phyloP scores from a whole-genome alignment of 306 rosid species.

The Lathyrus tuberosus region DNA sequence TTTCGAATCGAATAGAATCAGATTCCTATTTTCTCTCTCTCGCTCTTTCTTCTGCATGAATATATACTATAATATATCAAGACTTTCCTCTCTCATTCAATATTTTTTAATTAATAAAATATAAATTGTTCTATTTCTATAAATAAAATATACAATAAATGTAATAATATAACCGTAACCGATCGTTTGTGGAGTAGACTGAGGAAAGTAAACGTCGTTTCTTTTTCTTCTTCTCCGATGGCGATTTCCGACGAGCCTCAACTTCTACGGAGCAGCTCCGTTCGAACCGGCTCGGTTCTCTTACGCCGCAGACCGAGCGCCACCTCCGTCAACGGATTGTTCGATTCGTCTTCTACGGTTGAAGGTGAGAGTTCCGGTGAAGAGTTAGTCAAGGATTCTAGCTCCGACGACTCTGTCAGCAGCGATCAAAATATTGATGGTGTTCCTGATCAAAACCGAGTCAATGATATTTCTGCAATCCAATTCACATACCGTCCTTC shows the following conservation, averaged over 20 bases:
- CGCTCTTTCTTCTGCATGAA: not conserved
- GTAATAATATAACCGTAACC: not conserved
- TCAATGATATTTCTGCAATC: slow-evolving; percentile 30
- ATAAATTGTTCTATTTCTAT: not conserved
- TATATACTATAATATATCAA: not conserved
- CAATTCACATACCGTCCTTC: slow-evolving; percentile 68
- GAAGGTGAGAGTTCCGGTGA: slow-evolving; percentile 42
- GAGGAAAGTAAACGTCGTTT: not conserved
- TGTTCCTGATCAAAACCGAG: not conserved
- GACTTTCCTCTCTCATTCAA: not conserved
- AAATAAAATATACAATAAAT: not conserved
- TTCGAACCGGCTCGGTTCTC: slow-evolving; percentile 41
- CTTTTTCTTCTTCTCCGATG: slow-evolving; percentile 47
- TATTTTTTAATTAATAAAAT: too few species aligned
- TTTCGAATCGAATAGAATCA: not conserved
- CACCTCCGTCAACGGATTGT: slow-evolving; percentile 28
- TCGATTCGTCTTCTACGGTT: slow-evolving; percentile 41
- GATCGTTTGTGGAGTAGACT: slow-evolving; percentile 11
- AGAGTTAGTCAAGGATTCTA: slow-evolving; percentile 44
- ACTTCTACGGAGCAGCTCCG: slow-evolving; percentile 38
- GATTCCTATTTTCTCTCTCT: not conserved
- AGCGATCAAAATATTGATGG: slow-evolving; percentile 3
- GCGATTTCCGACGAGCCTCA: slow-evolving; percentile 56
- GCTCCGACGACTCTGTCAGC: slow-evolving; percentile 35
- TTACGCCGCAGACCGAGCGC: slow-evolving; percentile 53